These are phyloP conservation scores for Beauveria medogensis DNA, from an alignment of 2,329 filamentous ascomycete species.

Conservation along the genomic window DNA sequence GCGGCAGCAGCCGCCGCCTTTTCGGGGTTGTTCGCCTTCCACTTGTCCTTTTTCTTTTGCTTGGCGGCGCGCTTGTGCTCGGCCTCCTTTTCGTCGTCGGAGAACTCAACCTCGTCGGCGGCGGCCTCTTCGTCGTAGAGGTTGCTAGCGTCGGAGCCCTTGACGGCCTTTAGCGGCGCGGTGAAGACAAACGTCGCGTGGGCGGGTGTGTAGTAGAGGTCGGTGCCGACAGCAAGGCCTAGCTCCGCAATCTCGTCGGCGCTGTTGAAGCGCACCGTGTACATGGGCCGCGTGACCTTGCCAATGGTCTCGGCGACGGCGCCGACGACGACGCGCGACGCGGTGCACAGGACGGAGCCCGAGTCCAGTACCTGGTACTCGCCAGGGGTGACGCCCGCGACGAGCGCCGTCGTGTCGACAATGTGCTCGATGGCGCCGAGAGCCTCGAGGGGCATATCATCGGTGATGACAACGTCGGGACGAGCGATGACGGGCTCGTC, in stretches of 20 bases:
- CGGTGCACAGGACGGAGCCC: conserved; percentile 74
- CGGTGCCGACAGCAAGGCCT: conserved; percentile 59
- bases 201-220: conserved; percentile 69
- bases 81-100: conserved; percentile 89
- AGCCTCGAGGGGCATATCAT: conserved; percentile 67
- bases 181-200: conserved; percentile 85
- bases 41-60: conserved; percentile 50
- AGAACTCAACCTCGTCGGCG: conserved; percentile 87
- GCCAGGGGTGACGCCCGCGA: conserved; percentile 70
- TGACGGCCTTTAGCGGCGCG: conserved; percentile 65
- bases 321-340: conserved; percentile 68
- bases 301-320: conserved; percentile 80
- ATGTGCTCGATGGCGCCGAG: conserved; percentile 69
- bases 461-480: conserved; percentile 69
- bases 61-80: conserved; percentile 67
- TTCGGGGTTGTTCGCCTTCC: conserved; percentile 33
- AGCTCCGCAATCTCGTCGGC: conserved; percentile 58
- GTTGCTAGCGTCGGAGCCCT: conserved; percentile 91
- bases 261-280: conserved; percentile 69
- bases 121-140: conserved; percentile 85
- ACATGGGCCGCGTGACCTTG: conserved; percentile 76
- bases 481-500: conserved; percentile 60
- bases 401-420: conserved; percentile 69
- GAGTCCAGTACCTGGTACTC: conserved; percentile 79
- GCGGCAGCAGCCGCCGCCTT: conserved; percentile 27